phyloP scores from a whole-genome alignment of 2,329 filamentous ascomycete species.

The Clarireedia paspali region DNA sequence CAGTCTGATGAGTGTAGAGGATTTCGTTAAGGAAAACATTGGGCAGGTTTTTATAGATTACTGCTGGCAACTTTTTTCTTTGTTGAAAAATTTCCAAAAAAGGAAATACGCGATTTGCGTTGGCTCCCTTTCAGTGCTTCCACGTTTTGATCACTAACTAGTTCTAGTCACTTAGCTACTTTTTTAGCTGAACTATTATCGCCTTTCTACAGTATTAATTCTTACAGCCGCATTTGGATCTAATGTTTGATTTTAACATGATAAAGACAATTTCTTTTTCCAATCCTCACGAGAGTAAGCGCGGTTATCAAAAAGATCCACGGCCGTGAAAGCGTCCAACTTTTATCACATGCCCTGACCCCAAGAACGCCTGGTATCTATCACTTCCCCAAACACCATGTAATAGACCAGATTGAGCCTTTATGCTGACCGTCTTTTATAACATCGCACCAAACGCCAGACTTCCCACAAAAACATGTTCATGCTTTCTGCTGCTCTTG shows the following conservation, averaged over 20 bases:
- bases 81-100: background rate
- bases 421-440: background rate
- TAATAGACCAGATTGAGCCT: background rate
- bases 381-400: background rate
- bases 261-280: too few species aligned
- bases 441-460: too few species aligned
- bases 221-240: too few species aligned
- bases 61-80: background rate
- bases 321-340: too few species aligned
- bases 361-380: slow-evolving; percentile 9
- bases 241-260: too few species aligned
- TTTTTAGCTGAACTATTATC: too few species aligned
- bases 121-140: background rate
- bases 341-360: background rate
- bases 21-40: background rate
- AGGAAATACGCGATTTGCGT: background rate
- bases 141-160: too few species aligned
- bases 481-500: slow-evolving; percentile 1
- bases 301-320: too few species aligned
- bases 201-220: too few species aligned
- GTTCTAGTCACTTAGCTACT: too few species aligned
- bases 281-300: too few species aligned
- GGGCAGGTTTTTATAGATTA: background rate
- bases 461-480: background rate
- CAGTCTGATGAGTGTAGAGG: background rate